Evolutionary conservation across 2,329 filamentous ascomycete genomes (phyloP).

Genomic region (Penicillium nordicum): DNA sequence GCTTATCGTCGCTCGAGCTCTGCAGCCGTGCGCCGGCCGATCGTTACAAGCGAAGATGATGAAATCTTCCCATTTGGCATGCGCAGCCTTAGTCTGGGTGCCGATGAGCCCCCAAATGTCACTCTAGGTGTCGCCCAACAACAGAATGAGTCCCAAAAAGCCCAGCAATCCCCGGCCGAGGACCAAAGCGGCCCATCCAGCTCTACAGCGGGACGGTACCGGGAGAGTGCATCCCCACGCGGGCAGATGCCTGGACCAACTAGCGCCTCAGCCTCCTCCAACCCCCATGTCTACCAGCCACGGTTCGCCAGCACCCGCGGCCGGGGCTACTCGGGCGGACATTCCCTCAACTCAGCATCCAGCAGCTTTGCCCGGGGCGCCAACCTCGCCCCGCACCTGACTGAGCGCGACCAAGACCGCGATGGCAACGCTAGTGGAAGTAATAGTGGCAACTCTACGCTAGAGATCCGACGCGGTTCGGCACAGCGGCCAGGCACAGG

Average conservation of each 20-base stretch:
- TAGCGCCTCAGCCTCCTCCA: slow-evolving; percentile 31
- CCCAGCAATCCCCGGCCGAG: slow-evolving; percentile 18
- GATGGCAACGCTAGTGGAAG: slow-evolving; percentile 41
- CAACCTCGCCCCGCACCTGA: slow-evolving; percentile 30
- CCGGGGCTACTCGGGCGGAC: slow-evolving; percentile 37
- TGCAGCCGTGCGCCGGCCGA: slow-evolving; percentile 38
- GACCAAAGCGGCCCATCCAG: slow-evolving; percentile 18
- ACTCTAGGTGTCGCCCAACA: slow-evolving; percentile 34
- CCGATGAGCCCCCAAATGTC: slow-evolving; percentile 36
- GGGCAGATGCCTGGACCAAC: slow-evolving; percentile 25
- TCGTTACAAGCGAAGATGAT: slow-evolving; percentile 40
- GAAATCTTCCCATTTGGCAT: slow-evolving; percentile 46
- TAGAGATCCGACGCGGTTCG: slow-evolving; percentile 36
- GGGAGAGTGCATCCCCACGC: slow-evolving; percentile 21
- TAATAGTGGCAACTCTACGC: slow-evolving; percentile 36
- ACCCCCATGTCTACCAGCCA: slow-evolving; percentile 36
- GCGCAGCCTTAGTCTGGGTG: slow-evolving; percentile 47
- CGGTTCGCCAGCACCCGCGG: slow-evolving; percentile 38
- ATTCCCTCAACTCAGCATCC: slow-evolving; percentile 40
- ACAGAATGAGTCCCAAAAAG: slow-evolving; percentile 30
- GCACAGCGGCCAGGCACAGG: slow-evolving; percentile 35
- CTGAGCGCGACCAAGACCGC: slow-evolving; percentile 38
- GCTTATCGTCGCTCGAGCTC: slow-evolving; percentile 46
- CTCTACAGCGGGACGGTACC: slow-evolving; percentile 16
- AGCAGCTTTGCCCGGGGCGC: slow-evolving; percentile 40